Evolutionary conservation across 441 rosid species (phyloP).

Genomic region (Viola pubescens): DNA sequence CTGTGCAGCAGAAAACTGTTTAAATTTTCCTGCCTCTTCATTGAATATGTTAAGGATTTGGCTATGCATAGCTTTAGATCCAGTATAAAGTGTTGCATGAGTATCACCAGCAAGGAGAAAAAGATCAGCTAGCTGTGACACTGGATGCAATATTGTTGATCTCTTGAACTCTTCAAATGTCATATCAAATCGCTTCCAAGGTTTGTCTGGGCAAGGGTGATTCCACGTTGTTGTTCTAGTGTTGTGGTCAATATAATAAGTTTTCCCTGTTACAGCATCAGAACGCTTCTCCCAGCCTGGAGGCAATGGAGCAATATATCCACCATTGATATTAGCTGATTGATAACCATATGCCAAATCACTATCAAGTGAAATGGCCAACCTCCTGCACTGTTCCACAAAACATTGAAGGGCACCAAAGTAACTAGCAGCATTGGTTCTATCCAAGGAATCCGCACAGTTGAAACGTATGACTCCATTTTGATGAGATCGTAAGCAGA

Average conservation of each 20-base stretch:
- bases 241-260: slow-evolving; percentile 86
- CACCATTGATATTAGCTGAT: slow-evolving; percentile 49
- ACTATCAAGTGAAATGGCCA: slow-evolving; percentile 86
- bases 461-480: slow-evolving; percentile 92
- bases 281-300: slow-evolving; percentile 95
- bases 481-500: slow-evolving; percentile 92
- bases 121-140: slow-evolving; percentile 87
- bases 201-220: slow-evolving; percentile 96
- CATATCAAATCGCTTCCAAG: slow-evolving; percentile 98
- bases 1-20: slow-evolving; percentile 89
- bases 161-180: slow-evolving; percentile 80
- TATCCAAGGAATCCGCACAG: slow-evolving; percentile 96
- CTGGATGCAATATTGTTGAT: slow-evolving; percentile 81
- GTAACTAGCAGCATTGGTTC: slow-evolving; percentile 97
- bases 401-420: slow-evolving; percentile 93
- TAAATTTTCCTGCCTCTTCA: slow-evolving; percentile 85
- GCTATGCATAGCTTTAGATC: slow-evolving; percentile 99
- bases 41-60: slow-evolving; percentile 92
- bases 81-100: slow-evolving; percentile 96
- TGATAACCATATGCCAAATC: slow-evolving; percentile 55
- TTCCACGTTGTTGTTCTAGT: slow-evolving; percentile 90
- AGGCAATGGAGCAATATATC: slow-evolving; percentile 85
- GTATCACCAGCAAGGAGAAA: slow-evolving; percentile 93
- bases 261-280: slow-evolving; percentile 86
- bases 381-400: slow-evolving; percentile 87